These are phyloP conservation scores for Boehmeria nivea DNA, from an alignment of 306 rosid genomes.

Conservation along the genomic window DNA sequence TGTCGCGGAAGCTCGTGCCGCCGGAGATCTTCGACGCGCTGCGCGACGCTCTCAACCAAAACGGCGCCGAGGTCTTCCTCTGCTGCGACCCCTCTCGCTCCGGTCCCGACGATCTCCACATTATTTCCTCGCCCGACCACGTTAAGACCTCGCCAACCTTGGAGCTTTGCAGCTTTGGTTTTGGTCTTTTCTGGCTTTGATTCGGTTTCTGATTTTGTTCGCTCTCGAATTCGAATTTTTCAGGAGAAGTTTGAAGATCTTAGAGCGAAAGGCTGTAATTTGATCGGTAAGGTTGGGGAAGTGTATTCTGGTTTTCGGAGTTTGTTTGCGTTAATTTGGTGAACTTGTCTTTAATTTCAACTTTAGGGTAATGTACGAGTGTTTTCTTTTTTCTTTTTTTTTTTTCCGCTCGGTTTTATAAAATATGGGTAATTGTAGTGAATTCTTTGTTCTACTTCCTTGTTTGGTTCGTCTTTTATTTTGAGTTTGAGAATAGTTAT, in stretches of 20 bases:
- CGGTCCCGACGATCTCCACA: conserved; percentile 67
- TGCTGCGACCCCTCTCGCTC: conserved; percentile 83
- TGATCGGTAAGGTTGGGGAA: conserved; percentile 56
- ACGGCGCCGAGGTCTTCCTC: conserved; percentile 69
- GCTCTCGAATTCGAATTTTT: neutral
- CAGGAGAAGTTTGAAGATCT: conserved; percentile 87
- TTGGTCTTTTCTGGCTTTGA: neutral
- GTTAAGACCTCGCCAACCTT: conserved; percentile 25
- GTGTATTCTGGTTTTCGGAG: neutral
- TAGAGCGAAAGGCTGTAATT: conserved; percentile 63
- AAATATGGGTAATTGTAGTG: no score
- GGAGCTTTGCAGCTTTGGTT: neutral
- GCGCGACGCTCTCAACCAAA: conserved; percentile 76
- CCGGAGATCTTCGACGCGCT: conserved; percentile 83
- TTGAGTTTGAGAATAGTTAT: no score
- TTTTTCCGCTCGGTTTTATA: neutral
- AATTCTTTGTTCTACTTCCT: no score
- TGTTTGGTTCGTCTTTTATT: no score
- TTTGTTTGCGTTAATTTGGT: neutral
- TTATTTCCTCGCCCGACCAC: conserved; percentile 70
- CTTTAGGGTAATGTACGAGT: neutral
- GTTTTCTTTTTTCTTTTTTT: neutral
- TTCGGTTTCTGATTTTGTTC: conserved; percentile 5
- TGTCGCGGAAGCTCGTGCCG: conserved; percentile 87
- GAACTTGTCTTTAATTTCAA: neutral